These are phyloP conservation scores for Pythium periplocum DNA, from an alignment of 352 stramenopile species.

Conservation along the genomic window DNA sequence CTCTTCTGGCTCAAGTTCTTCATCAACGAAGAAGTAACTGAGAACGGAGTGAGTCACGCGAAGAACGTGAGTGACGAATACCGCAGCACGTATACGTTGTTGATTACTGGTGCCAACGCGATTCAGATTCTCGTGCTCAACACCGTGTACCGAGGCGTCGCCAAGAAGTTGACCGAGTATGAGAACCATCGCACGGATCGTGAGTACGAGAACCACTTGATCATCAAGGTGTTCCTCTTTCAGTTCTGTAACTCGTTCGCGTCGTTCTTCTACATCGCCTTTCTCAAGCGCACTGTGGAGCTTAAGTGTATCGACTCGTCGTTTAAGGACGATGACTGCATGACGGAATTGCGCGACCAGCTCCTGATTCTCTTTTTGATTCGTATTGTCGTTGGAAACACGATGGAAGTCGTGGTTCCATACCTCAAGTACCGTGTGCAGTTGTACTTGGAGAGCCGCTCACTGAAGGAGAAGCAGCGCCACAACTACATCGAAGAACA, in stretches of 20 bases:
- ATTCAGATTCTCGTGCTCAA: conserved; percentile 94
- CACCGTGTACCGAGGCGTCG: conserved; percentile 87
- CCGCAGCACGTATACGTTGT: conserved; percentile 34
- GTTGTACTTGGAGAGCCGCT: conserved; percentile 43
- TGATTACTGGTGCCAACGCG: conserved; percentile 59
- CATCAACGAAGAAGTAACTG: conserved; percentile 17
- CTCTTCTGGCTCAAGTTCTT: conserved; percentile 63
- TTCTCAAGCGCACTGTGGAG: conserved; percentile 48
- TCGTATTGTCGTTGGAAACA: conserved; percentile 90
- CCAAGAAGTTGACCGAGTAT: conserved; percentile 91
- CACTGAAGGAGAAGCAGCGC: conserved; percentile 22
- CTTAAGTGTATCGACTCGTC: conserved; percentile 67
- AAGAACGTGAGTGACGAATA: conserved; percentile 25
- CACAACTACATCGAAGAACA: conserved; percentile 86
- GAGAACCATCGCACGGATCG: conserved; percentile 91
- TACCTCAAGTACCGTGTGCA: conserved; percentile 77
- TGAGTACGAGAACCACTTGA: conserved; percentile 90
- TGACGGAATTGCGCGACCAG: conserved; percentile 89
- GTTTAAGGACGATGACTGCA: conserved; percentile 36
- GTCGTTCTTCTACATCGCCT: conserved; percentile 95
- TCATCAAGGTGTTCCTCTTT: conserved; percentile 98
- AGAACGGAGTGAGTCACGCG: conserved; percentile 18
- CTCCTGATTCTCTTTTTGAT: conserved; percentile 91
- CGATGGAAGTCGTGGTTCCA: conserved; percentile 83
- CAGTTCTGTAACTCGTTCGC: conserved; percentile 97